Base-by-base conservation (phyloP, 2,329 filamentous ascomycete genomes). In the Amylocarpus encephaloides region DNA sequence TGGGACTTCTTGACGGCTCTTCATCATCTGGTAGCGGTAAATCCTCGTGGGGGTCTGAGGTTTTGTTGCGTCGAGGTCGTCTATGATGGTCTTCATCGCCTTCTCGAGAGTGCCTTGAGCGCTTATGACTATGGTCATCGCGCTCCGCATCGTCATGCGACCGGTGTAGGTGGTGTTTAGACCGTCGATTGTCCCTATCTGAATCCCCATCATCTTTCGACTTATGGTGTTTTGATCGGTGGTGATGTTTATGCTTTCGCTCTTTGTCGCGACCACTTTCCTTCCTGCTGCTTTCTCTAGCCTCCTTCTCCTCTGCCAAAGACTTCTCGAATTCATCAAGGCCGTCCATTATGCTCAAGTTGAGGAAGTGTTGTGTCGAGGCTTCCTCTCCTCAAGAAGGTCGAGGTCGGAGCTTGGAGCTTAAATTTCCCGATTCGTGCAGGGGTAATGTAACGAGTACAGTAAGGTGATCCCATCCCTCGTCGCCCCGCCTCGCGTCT, bases 281-380 rank as follows among this genome's bases (percentile, higher is more conserved):
- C 52, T 68, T 70, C 50, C 76, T 75, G 35, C 66, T 65, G 5
- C 69, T 70, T 39, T 80, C 74, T 48, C 77, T 73, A 42, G 73
- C 69, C 0, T 71, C 71, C 63, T 82, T 85, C 57, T 80, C 82
- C 40, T 82, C 77, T 1, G 83, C 85, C 11, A 94, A 74, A 22
- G 82, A 74, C 65, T 84, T 87, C 67, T 94, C 89, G 52, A 94
- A 94, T 51, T 91, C 87, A 43, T 77, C 77, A 9, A 80, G 69
- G n/a, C 75, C 70, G 56, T 77, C 73, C 76, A 78, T 79, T 22
- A 30, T 54, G 34, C 18, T 42, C n/a, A n/a, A 29, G 38, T 18
- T 3, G 46, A 38, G 39, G 30, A 5, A 39, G 43, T 34, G 16
- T 43, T 42, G 49, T 18, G 26, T 22, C 34, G 30, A 36, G 11